A percentile compares a stretch with the other conserved stretches of the same genome.
Evolutionary conservation across 805 yeast genomes (phyloP).

Genomic region (Candida palmyrensis): DNA sequence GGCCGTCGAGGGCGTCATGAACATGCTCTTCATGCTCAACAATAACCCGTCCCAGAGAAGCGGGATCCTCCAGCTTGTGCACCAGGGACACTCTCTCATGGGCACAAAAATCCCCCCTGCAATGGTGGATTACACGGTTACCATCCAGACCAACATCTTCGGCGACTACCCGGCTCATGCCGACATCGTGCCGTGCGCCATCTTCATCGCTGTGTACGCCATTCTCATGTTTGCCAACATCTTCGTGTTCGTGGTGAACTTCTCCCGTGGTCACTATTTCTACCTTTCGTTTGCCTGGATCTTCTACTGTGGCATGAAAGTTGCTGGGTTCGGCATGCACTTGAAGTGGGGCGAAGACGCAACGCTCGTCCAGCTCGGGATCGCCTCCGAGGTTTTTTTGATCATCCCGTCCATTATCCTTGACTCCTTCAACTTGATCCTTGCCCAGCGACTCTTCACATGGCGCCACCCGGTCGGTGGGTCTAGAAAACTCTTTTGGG

Average conservation of each 20-base stretch:
- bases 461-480: constrained; percentile 25
- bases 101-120: constrained; percentile 32
- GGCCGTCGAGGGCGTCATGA: constrained; percentile 10
- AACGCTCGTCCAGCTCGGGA: constrained; percentile 11
- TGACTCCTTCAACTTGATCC: constrained; percentile 15
- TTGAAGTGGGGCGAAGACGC: constrained; percentile 13
- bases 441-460: constrained; percentile 19
- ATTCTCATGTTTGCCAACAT: constrained; percentile 12
- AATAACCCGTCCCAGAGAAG: constrained; percentile 47
- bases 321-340: constrained; percentile 12
- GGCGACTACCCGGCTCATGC: constrained; percentile 14
- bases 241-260: constrained; percentile 11
- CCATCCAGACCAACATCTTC: constrained; percentile 13
- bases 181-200: constrained; percentile 13
- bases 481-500: constrained; percentile 15
- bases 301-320: constrained; percentile 10
- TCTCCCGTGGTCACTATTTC: constrained; percentile 16
- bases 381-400: constrained; percentile 13
- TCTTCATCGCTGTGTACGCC: constrained; percentile 13
- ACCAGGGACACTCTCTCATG: constrained; percentile 18
- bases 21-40: constrained; percentile 17
- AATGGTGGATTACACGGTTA: constrained; percentile 9
- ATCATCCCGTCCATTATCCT: constrained; percentile 14
- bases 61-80: constrained; percentile 29
- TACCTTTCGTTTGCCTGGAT: constrained; percentile 14